A percentile compares a stretch with the other conserved stretches of the same genome.
Evolutionary conservation across 805 yeast genomes (phyloP).

Genomic region (Pichia manshurica): DNA sequence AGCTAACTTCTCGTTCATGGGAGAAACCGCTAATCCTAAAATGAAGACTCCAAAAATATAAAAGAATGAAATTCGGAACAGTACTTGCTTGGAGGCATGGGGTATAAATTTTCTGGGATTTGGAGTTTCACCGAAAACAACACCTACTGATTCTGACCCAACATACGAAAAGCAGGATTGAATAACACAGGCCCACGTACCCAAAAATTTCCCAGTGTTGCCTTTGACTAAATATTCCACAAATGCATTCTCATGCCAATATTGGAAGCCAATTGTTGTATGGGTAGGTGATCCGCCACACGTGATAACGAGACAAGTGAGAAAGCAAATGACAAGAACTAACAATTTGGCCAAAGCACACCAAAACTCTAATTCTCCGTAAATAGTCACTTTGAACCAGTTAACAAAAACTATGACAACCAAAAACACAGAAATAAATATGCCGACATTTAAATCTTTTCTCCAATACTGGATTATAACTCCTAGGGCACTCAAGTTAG

Average conservation of each 20-base stretch:
- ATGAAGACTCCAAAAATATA: constrained; percentile 44
- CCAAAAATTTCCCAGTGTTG: constrained; percentile 40
- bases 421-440: constrained; percentile 39
- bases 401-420: constrained; percentile 38
- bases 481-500: constrained; percentile 43
- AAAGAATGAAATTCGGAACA: constrained; percentile 47
- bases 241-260: constrained; percentile 29
- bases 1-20: constrained; percentile 36
- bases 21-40: constrained; percentile 50
- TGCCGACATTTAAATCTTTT: constrained; percentile 40
- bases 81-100: constrained; percentile 46
- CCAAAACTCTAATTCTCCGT: constrained; percentile 48
- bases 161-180: constrained; percentile 37
- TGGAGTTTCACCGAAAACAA: constrained; percentile 43
- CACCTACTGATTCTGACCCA: constrained; percentile 45
- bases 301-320: constrained; percentile 31
- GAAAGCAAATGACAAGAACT: constrained; percentile 35
- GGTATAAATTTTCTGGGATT: constrained; percentile 45
- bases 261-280: constrained; percentile 34
- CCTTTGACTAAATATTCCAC: constrained; percentile 38
- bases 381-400: constrained; percentile 38
- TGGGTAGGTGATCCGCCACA: constrained; percentile 46
- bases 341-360: constrained; percentile 37
- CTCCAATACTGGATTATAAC: constrained; percentile 44
- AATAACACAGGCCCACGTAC: constrained; percentile 38